Base-by-base conservation (phyloP, 345 rosid species). In the Viola odorata region DNA sequence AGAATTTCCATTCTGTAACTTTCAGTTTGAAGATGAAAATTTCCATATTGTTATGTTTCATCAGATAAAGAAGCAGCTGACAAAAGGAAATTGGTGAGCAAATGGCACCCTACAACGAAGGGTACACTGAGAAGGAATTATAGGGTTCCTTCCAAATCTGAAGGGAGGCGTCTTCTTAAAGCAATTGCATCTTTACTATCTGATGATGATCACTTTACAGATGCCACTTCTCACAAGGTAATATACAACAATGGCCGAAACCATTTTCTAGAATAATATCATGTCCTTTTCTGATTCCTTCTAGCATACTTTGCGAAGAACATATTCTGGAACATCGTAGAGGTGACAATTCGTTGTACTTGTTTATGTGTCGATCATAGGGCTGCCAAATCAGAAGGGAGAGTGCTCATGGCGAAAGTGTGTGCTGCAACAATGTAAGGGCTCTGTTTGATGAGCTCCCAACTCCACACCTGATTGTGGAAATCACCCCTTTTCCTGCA, bases 371-470 rank as follows among this genome's bases (percentile, higher is more conserved):
- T 2, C 32, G 32, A 23, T 66, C 12, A 65, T 64, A 92, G 96
- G 98, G 98, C 13, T 92, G 98, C 74, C 98, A 92, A 75, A 89
- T 92, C 41, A 80, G 98, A 69, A 73, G 96, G 73, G 94, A 87
- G 81, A 89, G 84, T 67, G 98, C 98, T 17, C 98, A 92, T 15
- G 96, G 98, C 5, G 91, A 89, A 73, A 89, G 94, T 39, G 96
- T 92, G 3, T 92, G 98, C 81, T 92, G 96, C 87, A 85, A 92
- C 79, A 92, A 92, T 11, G 96, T 92, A 45, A 84, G 98, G 73
- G 96, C 98, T 70, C 54, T 92, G 45, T 92, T 92, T 63, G 98
- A 92, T 62, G 98, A 92, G 75, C 88, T 92, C 54, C 98, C 96
- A 0, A 87, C 98, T 4, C 98, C 96, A 42, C 98, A 92, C 62